phyloP scores from a whole-genome alignment of 1,284 basidiomycete species.

The Phellopilus nigrolimitatus region DNA sequence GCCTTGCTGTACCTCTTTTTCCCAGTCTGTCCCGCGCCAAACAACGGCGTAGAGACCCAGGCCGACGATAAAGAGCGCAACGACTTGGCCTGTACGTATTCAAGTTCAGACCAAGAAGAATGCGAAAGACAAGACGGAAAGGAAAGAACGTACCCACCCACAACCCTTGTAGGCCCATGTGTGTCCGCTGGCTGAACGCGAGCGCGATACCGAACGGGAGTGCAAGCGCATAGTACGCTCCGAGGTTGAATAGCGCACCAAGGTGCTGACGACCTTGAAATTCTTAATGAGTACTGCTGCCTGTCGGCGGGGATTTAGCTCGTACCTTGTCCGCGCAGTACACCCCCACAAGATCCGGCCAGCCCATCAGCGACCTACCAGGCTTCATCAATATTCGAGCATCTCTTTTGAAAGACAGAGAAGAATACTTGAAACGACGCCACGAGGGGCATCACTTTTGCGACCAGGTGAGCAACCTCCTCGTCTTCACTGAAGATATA shows the following conservation, averaged over 20 bases:
- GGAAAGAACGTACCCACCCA: constrained; percentile 48
- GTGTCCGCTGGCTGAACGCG: constrained; percentile 44
- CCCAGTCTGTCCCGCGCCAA: constrained; percentile 64
- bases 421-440: constrained; percentile 66
- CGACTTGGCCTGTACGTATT: constrained; percentile 52
- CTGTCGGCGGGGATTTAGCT: constrained; percentile 5
- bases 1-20: constrained; percentile 48
- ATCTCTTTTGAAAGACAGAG: not conserved
- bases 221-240: constrained; percentile 74
- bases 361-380: constrained; percentile 62
- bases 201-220: constrained; percentile 66
- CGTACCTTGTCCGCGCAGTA: constrained; percentile 61
- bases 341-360: constrained; percentile 68
- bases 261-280: constrained; percentile 62
- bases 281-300: not conserved
- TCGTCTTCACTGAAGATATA: constrained; percentile 66
- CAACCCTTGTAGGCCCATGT: constrained; percentile 56
- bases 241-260: constrained; percentile 67
- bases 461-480: constrained; percentile 57
- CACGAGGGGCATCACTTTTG: constrained; percentile 71
- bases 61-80: constrained; percentile 69
- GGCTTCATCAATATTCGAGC: not conserved
- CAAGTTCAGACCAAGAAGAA: not conserved
- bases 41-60: constrained; percentile 62
- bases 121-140: not conserved